phyloP scores from a whole-genome alignment of 495 filamentous ascomycete species.

The Stereocaulon alpinum region DNA sequence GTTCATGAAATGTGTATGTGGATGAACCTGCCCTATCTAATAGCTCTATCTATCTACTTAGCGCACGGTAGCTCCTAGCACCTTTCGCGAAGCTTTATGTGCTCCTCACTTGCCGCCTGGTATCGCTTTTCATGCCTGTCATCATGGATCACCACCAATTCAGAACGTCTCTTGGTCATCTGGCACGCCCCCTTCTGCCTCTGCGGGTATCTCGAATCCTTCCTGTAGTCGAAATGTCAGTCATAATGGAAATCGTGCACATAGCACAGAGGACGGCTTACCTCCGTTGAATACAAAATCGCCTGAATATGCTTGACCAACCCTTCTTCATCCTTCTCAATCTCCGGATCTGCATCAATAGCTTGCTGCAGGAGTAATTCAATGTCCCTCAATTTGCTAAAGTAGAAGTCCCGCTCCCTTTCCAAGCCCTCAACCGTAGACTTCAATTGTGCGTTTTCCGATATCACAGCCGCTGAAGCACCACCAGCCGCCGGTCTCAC shows the following conservation, averaged over 20 bases:
- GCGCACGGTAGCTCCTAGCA: not conserved
- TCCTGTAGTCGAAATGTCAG: slow-evolving; percentile 29
- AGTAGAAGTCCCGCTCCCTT: slow-evolving; percentile 97
- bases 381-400: slow-evolving; percentile 94
- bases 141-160: no score
- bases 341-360: slow-evolving; percentile 77
- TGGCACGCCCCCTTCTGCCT: slow-evolving; percentile 28
- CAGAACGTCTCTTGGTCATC: slow-evolving; percentile 45
- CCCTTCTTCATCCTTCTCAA: slow-evolving; percentile 86
- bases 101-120: not conserved
- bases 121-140: not conserved
- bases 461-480: slow-evolving; percentile 55
- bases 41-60: not conserved
- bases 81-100: not conserved
- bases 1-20: not conserved
- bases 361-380: slow-evolving; percentile 86
- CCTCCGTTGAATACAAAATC: slow-evolving; percentile 95
- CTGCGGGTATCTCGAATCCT: slow-evolving; percentile 42
- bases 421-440: slow-evolving; percentile 78
- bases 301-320: slow-evolving; percentile 89
- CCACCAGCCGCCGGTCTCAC: slow-evolving; percentile 38
- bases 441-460: slow-evolving; percentile 76
- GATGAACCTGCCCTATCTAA: not conserved
- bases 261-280: slow-evolving; percentile 19
- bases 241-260: not conserved